These are phyloP conservation scores for Vitis vinifera DNA, from an alignment of 164 flowering plant genomes.

Conservation along the genomic window DNA sequence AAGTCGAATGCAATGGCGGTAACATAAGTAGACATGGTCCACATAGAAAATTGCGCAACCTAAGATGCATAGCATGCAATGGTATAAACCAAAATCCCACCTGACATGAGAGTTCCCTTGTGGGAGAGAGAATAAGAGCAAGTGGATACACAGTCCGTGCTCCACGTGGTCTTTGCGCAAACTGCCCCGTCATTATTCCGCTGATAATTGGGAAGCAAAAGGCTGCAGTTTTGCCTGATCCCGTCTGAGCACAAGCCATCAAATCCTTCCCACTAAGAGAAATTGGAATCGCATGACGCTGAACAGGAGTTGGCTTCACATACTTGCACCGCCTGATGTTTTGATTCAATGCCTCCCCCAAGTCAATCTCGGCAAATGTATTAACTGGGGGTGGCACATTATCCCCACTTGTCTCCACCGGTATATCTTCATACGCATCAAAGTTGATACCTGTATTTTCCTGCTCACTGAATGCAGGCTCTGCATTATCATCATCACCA, in stretches of 20 bases:
- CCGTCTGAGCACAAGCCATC: constrained; percentile 91
- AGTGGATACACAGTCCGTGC: constrained; percentile 60
- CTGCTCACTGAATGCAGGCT: constrained; percentile 36
- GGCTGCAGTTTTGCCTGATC: constrained; percentile 89
- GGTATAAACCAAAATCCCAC: constrained; percentile 23
- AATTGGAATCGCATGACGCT: constrained; percentile 77
- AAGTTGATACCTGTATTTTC: constrained; percentile 72
- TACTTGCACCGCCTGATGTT: constrained; percentile 75
- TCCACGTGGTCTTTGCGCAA: constrained; percentile 55
- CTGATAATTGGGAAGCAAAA: constrained; percentile 79
- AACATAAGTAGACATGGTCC: neutral
- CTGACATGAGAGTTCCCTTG: constrained; percentile 78
- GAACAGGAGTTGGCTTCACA: constrained; percentile 82
- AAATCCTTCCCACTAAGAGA: constrained; percentile 65
- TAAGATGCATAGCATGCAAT: neutral
- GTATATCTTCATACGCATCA: constrained; percentile 82
- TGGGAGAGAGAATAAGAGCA: constrained; percentile 80
- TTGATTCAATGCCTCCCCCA: constrained; percentile 61
- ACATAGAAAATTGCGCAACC: neutral
- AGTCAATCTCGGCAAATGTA: constrained; percentile 74
- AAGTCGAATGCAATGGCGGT: constrained; percentile 4
- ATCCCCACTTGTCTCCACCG: constrained; percentile 78
- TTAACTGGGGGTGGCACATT: constrained; percentile 73
- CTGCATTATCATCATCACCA: constrained; percentile 42
- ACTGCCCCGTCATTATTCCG: constrained; percentile 66